These are phyloP conservation scores for Fusarium oxysporum DNA, from an alignment of 2,329 filamentous ascomycete genomes.

Conservation along the genomic window DNA sequence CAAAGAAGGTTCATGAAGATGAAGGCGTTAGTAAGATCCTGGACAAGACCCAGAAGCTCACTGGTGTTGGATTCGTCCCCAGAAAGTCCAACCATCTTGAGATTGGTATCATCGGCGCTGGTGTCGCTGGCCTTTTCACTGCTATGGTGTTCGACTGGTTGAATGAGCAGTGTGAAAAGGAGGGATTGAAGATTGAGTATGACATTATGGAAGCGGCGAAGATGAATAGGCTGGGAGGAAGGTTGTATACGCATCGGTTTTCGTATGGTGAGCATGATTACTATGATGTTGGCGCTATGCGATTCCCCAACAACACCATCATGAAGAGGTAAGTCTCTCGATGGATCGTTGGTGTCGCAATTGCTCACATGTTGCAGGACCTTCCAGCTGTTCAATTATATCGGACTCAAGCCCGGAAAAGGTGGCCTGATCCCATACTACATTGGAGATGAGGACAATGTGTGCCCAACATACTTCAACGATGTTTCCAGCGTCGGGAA, in stretches of 20 bases:
- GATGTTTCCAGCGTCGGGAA: conserved; percentile 2
- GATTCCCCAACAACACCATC: conserved; percentile 51
- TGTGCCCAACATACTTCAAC: conserved; percentile 34
- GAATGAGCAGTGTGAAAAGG: conserved; percentile 2
- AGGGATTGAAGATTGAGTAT: conserved; percentile 47
- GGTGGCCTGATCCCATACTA: conserved; percentile 35
- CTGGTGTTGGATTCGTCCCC: background rate
- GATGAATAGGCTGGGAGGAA: conserved; percentile 50
- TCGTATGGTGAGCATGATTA: conserved; percentile 27
- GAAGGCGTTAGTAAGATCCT: conserved; percentile 9
- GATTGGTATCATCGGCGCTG: conserved; percentile 17
- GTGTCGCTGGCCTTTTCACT: conserved; percentile 16
- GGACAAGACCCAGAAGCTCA: background rate
- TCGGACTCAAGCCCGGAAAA: conserved; percentile 22
- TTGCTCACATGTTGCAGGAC: background rate
- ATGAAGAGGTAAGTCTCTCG: conserved; percentile 32
- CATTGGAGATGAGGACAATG: background rate
- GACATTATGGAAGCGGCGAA: conserved; percentile 52
- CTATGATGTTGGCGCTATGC: conserved; percentile 56
- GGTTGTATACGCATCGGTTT: conserved; percentile 53
- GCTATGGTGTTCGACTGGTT: conserved; percentile 18
- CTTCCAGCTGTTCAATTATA: conserved; percentile 32
- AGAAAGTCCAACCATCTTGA: background rate
- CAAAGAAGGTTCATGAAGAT: background rate
- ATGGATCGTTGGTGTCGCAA: rapidly evolving